These are phyloP conservation scores for Alternaria sp. DNA, from an alignment of 2,329 filamentous ascomycete genomes.

Conservation along the genomic window DNA sequence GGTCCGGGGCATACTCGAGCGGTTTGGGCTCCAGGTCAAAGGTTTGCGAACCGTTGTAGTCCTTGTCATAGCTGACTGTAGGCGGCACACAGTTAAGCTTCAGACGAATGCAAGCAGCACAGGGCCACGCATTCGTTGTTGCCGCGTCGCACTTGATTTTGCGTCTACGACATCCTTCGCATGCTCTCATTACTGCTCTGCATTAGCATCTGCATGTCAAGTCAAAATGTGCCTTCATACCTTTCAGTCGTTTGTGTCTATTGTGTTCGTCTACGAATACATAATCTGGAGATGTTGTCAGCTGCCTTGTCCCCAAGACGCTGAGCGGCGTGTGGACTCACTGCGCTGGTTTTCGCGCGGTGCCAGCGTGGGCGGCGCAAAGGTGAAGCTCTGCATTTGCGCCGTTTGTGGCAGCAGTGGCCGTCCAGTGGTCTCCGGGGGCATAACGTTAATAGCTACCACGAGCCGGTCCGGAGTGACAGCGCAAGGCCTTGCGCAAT, in stretches of 20 bases:
- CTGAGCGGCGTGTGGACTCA: constrained; percentile 54
- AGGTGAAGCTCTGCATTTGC: constrained; percentile 77
- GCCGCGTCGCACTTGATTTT: constrained; percentile 99
- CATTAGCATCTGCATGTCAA: constrained; percentile 29
- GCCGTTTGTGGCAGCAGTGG: constrained; percentile 70
- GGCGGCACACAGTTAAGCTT: constrained; percentile 94
- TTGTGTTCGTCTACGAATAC: constrained; percentile 99
- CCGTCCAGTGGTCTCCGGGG: constrained; percentile 66
- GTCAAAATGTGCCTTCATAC: constrained; percentile 55
- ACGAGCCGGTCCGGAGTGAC: constrained; percentile 6
- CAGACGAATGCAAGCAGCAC: constrained; percentile 87
- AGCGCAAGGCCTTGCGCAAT: constrained; percentile 22
- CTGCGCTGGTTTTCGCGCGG: constrained; percentile 83
- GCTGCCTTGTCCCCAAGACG: background rate
- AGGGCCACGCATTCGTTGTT: constrained; percentile 97
- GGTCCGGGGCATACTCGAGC: constrained; percentile 49
- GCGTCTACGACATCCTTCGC: constrained; percentile 89
- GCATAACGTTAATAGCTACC: constrained; percentile 55
- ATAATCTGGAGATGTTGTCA: constrained; percentile 71
- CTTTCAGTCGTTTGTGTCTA: constrained; percentile 94
- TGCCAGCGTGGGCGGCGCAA: constrained; percentile 69
- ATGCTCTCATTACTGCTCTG: constrained; percentile 86
- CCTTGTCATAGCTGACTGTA: constrained; percentile 76
- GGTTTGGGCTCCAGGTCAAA: constrained; percentile 50
- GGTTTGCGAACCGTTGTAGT: constrained; percentile 51